Evolutionary conservation across 2,329 filamentous ascomycete species (phyloP).

Genomic region (Hymenoscyphus infarciens): DNA sequence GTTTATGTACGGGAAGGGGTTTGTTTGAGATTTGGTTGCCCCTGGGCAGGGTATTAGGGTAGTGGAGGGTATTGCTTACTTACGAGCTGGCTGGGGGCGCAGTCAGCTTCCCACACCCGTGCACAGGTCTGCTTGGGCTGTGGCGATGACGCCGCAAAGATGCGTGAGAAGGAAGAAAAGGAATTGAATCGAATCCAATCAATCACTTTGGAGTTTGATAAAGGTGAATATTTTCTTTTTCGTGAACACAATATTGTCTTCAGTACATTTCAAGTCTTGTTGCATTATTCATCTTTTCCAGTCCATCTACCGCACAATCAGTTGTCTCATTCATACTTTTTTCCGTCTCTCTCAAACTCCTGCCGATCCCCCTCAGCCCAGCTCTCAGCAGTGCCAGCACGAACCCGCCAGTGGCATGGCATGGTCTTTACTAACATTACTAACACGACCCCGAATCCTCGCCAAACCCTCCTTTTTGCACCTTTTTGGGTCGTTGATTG

Average conservation of each 20-base stretch:
- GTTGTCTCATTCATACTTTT: neutral
- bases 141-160: neutral
- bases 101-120: neutral
- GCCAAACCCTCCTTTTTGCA: neutral
- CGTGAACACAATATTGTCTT: neutral
- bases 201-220: neutral
- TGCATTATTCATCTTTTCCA: neutral
- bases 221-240: neutral
- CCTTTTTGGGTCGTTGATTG: neutral
- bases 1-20: conserved; percentile 1
- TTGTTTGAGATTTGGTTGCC: conserved; percentile 3
- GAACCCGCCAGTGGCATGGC: neutral
- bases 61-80: too few relatives aligned
- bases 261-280: neutral
- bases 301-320: too few relatives aligned
- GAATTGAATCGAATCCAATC: too few relatives aligned
- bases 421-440: too few relatives aligned
- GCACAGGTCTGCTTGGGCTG: neutral
- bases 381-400: too few relatives aligned
- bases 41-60: neutral
- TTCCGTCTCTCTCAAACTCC: neutral
- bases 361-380: conserved; percentile 1
- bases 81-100: conserved; percentile 2
- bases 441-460: neutral
- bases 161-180: neutral